These are phyloP conservation scores for Suillus bovinus DNA, from an alignment of 768 basidiomycete genomes.

Conservation along the genomic window DNA sequence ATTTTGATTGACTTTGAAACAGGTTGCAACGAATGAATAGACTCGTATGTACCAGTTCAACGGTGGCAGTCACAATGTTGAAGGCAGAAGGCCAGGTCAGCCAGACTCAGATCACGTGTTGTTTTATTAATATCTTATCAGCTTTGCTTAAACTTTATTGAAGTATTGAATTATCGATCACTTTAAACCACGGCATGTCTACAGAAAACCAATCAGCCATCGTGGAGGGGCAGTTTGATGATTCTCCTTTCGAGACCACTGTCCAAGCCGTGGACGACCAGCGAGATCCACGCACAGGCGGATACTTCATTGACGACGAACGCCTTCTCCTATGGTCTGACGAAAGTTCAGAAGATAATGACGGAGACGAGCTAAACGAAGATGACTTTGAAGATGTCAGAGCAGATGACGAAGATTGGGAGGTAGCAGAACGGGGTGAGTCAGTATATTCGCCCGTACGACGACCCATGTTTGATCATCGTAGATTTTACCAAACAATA, in stretches of 20 bases:
- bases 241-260: constrained; percentile 32
- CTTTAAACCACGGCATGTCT: constrained; percentile 18
- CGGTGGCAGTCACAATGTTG: too few species aligned
- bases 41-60: too few species aligned
- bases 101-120: constrained; percentile 3
- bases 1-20: background rate
- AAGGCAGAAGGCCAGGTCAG: too few species aligned
- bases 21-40: constrained; percentile 10
- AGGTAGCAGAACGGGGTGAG: constrained; percentile 79
- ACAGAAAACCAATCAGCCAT: constrained; percentile 24
- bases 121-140: constrained; percentile 1
- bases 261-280: constrained; percentile 31
- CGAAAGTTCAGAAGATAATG: constrained; percentile 24
- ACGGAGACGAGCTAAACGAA: constrained; percentile 38
- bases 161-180: background rate
- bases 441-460: constrained; percentile 6
- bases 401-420: constrained; percentile 89
- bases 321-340: constrained; percentile 32
- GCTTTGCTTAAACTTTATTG: background rate
- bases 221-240: constrained; percentile 62
- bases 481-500: constrained; percentile 98
- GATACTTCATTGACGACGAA: constrained; percentile 48
- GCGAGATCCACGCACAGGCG: constrained; percentile 26
- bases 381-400: constrained; percentile 56
- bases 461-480: constrained; percentile 3